These are phyloP conservation scores for Ustulina deusta DNA, from an alignment of 2,329 filamentous ascomycete genomes.

Conservation along the genomic window DNA sequence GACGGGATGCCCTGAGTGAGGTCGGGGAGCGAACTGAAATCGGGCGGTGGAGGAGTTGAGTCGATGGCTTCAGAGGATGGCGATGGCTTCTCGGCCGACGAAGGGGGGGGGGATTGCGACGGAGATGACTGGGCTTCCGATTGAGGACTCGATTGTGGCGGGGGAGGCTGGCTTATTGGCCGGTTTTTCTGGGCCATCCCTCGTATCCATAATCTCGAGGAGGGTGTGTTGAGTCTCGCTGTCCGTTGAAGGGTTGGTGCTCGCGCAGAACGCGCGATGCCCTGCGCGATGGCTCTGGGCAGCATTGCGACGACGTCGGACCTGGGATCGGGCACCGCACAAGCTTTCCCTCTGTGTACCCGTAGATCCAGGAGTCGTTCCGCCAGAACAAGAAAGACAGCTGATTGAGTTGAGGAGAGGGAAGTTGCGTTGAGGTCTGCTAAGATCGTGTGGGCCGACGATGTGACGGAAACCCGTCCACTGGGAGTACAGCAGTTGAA, in stretches of 20 bases:
- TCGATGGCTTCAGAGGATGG: slow-evolving; percentile 35
- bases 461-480: slow-evolving; percentile 21
- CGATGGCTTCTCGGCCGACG: slow-evolving; percentile 36
- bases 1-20: slow-evolving; percentile 95
- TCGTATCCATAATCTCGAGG: slow-evolving; percentile 56
- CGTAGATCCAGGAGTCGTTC: slow-evolving; percentile 10
- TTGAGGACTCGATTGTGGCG: slow-evolving; percentile 17
- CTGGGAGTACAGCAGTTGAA: slow-evolving; percentile 17
- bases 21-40: slow-evolving; percentile 78
- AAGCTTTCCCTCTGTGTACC: slow-evolving; percentile 13
- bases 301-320: slow-evolving; percentile 51
- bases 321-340: slow-evolving; percentile 9
- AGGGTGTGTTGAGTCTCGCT: slow-evolving; percentile 50
- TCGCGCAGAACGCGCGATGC: slow-evolving; percentile 54
- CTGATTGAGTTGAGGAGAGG: not conserved
- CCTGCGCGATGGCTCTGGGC: slow-evolving; percentile 55
- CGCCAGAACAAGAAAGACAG: not conserved
- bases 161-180: slow-evolving; percentile 38
- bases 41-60: slow-evolving; percentile 59
- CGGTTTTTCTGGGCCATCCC: slow-evolving; percentile 58
- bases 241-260: slow-evolving; percentile 50
- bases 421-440: slow-evolving; percentile 6
- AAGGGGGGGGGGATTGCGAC: slow-evolving; percentile 22
- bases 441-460: slow-evolving; percentile 12
- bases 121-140: slow-evolving; percentile 19